A percentile compares a stretch with the other conserved stretches of the same genome.
Evolutionary conservation across 371 early-diverging fungal genomes (phyloP).

Genomic region (Syncephalastrum monosporum): DNA sequence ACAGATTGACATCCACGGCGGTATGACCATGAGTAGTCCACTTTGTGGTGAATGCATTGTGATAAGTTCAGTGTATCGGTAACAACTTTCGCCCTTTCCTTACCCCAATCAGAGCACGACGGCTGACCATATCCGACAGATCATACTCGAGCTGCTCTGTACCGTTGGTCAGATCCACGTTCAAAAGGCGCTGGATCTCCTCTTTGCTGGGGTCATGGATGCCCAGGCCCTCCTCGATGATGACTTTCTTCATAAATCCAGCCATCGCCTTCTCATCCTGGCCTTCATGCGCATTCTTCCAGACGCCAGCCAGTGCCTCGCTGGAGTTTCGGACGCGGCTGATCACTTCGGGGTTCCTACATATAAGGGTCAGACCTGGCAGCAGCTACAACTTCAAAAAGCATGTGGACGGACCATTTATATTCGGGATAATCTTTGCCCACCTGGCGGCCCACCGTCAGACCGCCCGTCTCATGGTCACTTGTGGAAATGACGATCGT

Average conservation of each 20-base stretch:
- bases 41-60: conserved; percentile 13
- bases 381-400: too few relatives aligned
- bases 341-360: conserved; percentile 58
- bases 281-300: conserved; percentile 8
- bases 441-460: conserved; percentile 53
- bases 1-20: conserved; percentile 93
- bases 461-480: conserved; percentile 62
- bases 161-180: conserved; percentile 17
- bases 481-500: conserved; percentile 72
- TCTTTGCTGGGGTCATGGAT: conserved; percentile 52
- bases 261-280: conserved; percentile 1
- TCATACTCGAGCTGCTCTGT: conserved; percentile 19
- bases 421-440: conserved; percentile 66
- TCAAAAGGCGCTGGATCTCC: conserved; percentile 50
- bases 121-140: conserved; percentile 52
- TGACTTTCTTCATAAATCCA: conserved; percentile 29
- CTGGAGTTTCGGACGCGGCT: conserved; percentile 54
- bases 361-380: not conserved
- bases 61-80: too few relatives aligned
- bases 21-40: conserved; percentile 95
- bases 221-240: conserved; percentile 56
- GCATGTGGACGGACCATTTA: conserved; percentile 43
- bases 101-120: conserved; percentile 62
- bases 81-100: not conserved
- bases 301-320: conserved; percentile 33